Evolutionary conservation across 2,329 filamentous ascomycete genomes (phyloP), one percentile per base, ranked within the genome.

Genomic region (Ophiosphaerella korrae): DNA sequence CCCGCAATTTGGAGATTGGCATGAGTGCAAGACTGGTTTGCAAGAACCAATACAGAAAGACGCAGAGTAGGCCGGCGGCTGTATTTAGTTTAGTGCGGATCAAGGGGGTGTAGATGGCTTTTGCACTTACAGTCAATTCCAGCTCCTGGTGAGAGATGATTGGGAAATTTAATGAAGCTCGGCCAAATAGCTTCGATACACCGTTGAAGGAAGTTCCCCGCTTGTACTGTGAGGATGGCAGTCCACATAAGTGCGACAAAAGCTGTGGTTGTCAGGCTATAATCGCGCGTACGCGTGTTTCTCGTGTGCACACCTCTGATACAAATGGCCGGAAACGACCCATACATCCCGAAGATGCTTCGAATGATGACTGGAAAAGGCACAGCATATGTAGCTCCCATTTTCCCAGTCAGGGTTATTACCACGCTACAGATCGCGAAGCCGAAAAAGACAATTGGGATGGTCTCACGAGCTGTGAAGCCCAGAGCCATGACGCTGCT

Each of bases 1-100:
- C 68, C 13, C 76, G 70, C 40, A 78, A 62, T 48, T 78, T 78
- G 31, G 74, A 66, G 39, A 77, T 77, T 7, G 75, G 76, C 70
- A 78, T 78, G 7, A 75, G 52, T 24, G 72, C 69, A 6, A 80
- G 67, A 1, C 68, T 67, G 7, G 77, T 75, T 13, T 80, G 80
- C 16, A 79, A 59, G 26, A 77, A 71, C 74, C 80, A 82, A 63
- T 82, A 82, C 36, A 82, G 63, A 45, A 82, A 77, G 53, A 81
- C 78, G 50, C 76, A 82, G 2, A 82, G 71, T 26, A 83, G 68
- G 23, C 78, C 75, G 16, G 76, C 73, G 12, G 78, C 75, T 38
- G 67, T 71, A 72, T 66, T 26, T 23, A 7, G 11, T 4, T 49
- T 26, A 48, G 45, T n/a, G 32, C 23, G 37, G 18, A 6, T 16